These are phyloP conservation scores for Fusarium sp. DNA, from an alignment of 2,329 filamentous ascomycete genomes.

Conservation along the genomic window DNA sequence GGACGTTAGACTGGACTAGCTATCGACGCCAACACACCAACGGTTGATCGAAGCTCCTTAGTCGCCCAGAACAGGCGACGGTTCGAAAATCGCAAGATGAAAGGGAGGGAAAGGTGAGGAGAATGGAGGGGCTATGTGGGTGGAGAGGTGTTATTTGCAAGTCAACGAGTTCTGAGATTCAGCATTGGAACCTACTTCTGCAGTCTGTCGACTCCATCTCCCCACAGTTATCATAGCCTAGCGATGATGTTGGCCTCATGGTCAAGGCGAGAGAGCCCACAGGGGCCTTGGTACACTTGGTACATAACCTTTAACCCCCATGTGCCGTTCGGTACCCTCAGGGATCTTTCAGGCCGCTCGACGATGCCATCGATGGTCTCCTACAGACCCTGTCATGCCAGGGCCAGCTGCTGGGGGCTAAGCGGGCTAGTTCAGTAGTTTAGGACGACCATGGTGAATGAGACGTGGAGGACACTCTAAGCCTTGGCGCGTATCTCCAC, in stretches of 20 bases:
- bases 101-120: slow-evolving; percentile 44
- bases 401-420: slow-evolving; percentile 28
- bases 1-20: slow-evolving; percentile 46
- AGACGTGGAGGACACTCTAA: slow-evolving; percentile 35
- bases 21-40: slow-evolving; percentile 48
- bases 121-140: slow-evolving; percentile 49
- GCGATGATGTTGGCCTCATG: slow-evolving; percentile 39
- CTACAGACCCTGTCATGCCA: slow-evolving; percentile 33
- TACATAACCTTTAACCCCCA: slow-evolving; percentile 31
- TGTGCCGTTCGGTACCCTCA: slow-evolving; percentile 42
- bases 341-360: slow-evolving; percentile 34
- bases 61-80: slow-evolving; percentile 44
- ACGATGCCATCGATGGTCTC: slow-evolving; percentile 34
- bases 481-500: slow-evolving; percentile 43
- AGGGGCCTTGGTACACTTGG: slow-evolving; percentile 16
- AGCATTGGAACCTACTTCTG: slow-evolving; percentile 38
- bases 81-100: slow-evolving; percentile 42
- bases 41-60: slow-evolving; percentile 48
- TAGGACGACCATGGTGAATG: slow-evolving; percentile 35
- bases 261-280: slow-evolving; percentile 34
- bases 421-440: slow-evolving; percentile 27
- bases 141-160: slow-evolving; percentile 52
- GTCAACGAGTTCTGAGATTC: slow-evolving; percentile 44
- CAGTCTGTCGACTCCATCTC: slow-evolving; percentile 44
- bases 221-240: slow-evolving; percentile 45